These are phyloP conservation scores for Pseudonitzschia multistriata DNA, from an alignment of 108 stramenopile genomes.

Conservation along the genomic window DNA sequence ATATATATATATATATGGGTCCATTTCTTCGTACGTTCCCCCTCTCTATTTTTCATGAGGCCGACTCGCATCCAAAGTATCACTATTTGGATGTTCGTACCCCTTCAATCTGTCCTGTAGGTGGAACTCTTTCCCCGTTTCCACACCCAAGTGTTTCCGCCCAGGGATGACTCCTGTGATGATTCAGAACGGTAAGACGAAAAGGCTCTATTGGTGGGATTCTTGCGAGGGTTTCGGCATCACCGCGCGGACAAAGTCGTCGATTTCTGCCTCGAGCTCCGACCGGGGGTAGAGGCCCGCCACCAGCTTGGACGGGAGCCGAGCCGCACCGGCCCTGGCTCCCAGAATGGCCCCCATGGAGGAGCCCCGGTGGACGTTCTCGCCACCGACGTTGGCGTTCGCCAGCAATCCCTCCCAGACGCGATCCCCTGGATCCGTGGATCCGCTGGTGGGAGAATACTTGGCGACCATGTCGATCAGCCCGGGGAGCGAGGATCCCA, in stretches of 20 bases:
- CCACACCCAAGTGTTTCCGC: no score
- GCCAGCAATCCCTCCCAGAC: conserved; percentile 67
- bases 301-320: conserved; percentile 47
- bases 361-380: conserved; percentile 87
- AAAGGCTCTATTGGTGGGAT: no score
- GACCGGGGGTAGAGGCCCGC: conserved; percentile 43
- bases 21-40: no score
- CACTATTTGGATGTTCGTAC: no score
- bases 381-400: conserved; percentile 88
- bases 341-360: conserved; percentile 81
- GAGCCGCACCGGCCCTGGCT: conserved; percentile 49
- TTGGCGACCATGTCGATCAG: conserved; percentile 70
- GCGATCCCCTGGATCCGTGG: conserved; percentile 17
- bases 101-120: no score
- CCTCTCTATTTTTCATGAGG: no score
- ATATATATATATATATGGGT: no score
- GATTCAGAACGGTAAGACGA: no score
- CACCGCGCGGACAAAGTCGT: conserved; percentile 55
- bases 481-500: conserved; percentile 61
- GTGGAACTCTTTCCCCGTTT: no score
- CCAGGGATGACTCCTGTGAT: no score
- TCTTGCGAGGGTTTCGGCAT: not conserved
- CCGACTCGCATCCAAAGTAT: no score
- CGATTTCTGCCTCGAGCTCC: conserved; percentile 56
- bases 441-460: conserved; percentile 37